These are phyloP conservation scores for Saccharomycopsis guyanensis DNA, from an alignment of 805 yeast species.

Conservation along the genomic window DNA sequence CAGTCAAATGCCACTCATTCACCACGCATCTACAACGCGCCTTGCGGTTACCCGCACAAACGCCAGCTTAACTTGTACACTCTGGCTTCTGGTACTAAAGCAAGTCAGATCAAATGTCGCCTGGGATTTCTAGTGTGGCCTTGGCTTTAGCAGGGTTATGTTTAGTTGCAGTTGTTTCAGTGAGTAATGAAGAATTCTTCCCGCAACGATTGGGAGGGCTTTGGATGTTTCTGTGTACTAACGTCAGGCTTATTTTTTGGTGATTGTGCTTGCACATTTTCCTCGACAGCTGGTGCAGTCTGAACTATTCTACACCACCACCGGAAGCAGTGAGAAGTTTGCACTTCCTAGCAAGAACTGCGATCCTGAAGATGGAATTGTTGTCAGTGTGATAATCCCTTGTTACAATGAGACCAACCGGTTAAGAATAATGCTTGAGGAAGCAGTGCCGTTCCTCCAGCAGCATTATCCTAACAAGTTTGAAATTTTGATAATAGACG, in stretches of 20 bases:
- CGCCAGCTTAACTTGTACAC: too few relatives aligned
- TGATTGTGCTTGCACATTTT: conserved; percentile 14
- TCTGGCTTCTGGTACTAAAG: too few relatives aligned
- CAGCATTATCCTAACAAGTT: conserved; percentile 33
- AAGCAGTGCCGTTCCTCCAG: conserved; percentile 50
- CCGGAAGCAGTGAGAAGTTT: conserved; percentile 2
- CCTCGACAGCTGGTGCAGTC: conserved; percentile 15
- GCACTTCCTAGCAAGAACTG: conserved; percentile 12
- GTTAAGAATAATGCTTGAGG: conserved; percentile 63
- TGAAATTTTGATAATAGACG: conserved; percentile 86
- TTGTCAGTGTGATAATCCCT: conserved; percentile 61
- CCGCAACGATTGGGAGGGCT: too few relatives aligned
- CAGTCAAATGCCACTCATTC: too few relatives aligned
- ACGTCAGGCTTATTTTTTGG: neutral
- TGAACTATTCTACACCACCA: conserved; percentile 17
- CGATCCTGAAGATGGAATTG: conserved; percentile 4
- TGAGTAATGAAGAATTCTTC: too few relatives aligned
- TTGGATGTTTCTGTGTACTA: too few relatives aligned
- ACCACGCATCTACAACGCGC: too few relatives aligned
- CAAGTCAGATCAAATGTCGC: too few relatives aligned
- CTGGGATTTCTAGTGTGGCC: neutral
- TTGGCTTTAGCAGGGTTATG: neutral
- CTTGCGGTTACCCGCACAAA: too few relatives aligned
- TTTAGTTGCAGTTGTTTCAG: too few relatives aligned
- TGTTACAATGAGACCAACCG: conserved; percentile 82